Conservation (phyloP, 345 rosid genomes). For the Cochlearia excelsa region DNA sequence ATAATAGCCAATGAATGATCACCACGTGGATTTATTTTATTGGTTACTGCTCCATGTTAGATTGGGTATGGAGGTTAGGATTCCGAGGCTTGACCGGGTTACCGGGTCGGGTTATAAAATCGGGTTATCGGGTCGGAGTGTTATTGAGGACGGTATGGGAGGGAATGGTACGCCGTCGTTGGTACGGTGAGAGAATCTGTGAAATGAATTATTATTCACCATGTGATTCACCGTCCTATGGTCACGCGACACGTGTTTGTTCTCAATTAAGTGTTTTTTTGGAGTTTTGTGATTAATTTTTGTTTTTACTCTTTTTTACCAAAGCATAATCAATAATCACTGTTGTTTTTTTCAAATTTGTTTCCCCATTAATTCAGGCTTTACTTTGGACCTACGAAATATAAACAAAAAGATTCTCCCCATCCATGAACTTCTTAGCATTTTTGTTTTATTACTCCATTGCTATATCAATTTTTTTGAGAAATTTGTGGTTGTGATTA, state of each 20-base stretch:
- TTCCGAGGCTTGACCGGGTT: conserved; percentile 57
- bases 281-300: conserved; percentile 28
- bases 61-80: conserved; percentile 31
- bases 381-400: conserved; percentile 25
- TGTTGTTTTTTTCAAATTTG: conserved; percentile 4
- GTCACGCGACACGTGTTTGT: conserved; percentile 32
- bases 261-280: conserved; percentile 20
- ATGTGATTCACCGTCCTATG: conserved; percentile 38
- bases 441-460: conserved; percentile 20
- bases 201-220: conserved; percentile 30
- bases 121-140: conserved; percentile 6
- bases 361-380: conserved; percentile 33
- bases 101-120: conserved; percentile 17
- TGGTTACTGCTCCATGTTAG: conserved; percentile 18
- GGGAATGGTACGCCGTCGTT: conserved; percentile 25
- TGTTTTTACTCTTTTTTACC: conserved; percentile 5
- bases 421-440: neutral
- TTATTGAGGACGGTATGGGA: conserved; percentile 18
- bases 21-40: conserved; percentile 56
- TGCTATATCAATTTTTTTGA: neutral
- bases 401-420: neutral
- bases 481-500: conserved; percentile 23
- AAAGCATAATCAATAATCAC: conserved; percentile 29
- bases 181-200: conserved; percentile 39
- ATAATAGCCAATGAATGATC: conserved; percentile 15